phyloP scores from a whole-genome alignment of 2,329 filamentous ascomycete species.

The Trichoderma polysporum region DNA sequence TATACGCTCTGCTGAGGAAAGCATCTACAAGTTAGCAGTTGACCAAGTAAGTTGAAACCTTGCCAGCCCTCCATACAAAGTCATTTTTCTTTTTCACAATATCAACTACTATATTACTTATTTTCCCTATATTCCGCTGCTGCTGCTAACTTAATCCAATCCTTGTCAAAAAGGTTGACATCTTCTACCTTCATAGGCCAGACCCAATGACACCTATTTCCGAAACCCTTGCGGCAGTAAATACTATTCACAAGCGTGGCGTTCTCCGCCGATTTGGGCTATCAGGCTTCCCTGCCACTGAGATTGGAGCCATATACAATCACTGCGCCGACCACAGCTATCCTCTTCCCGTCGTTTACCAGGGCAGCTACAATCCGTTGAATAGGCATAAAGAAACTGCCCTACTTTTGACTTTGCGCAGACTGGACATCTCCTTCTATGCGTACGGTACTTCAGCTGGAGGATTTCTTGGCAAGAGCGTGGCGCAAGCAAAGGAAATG shows the following conservation, averaged over 20 bases:
- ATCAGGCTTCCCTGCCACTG: conserved; percentile 22
- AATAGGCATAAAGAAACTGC: conserved; percentile 21
- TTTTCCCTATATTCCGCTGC: background rate
- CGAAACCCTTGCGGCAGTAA: conserved; percentile 23
- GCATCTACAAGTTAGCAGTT: conserved; percentile 19
- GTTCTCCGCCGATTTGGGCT: conserved; percentile 22
- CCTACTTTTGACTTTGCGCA: conserved; percentile 20
- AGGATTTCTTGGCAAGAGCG: conserved; percentile 24
- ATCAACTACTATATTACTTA: background rate
- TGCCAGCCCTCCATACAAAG: background rate
- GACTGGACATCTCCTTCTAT: conserved; percentile 23
- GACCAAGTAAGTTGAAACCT: conserved; percentile 11
- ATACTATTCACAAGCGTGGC: conserved; percentile 20
- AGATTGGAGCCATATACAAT: conserved; percentile 16
- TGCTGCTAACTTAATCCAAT: background rate
- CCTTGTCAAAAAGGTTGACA: conserved; percentile 16
- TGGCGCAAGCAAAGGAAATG: conserved; percentile 20
- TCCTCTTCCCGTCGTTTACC: conserved; percentile 20
- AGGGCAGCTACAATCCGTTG: conserved; percentile 17
- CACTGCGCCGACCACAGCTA: conserved; percentile 20
- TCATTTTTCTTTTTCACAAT: background rate
- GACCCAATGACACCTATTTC: conserved; percentile 21
- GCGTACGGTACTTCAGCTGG: conserved; percentile 24
- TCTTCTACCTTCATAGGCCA: conserved; percentile 24
- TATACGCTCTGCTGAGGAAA: conserved; percentile 20